Evolutionary conservation across 176 grass and related monocot species (phyloP), one percentile per base, ranked within the genome.

Genomic region (Musa itinerans): DNA sequence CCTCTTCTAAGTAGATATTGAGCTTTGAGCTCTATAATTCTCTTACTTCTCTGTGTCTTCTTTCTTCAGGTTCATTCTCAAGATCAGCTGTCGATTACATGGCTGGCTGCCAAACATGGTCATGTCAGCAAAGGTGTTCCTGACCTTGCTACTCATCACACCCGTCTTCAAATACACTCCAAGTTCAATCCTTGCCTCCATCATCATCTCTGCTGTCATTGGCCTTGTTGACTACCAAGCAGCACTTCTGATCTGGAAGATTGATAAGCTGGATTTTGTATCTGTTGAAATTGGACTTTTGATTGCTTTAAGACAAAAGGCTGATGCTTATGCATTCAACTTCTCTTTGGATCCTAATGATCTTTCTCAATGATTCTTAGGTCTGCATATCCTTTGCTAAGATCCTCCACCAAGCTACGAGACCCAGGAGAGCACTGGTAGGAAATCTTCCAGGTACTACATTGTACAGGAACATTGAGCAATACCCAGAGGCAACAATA

Each of bases 391-490:
- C 75, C 15, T 77, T 77, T 52, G 59, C 48, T 52, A 77, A 65
- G 61, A 77, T 77, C 19, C 75, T 53, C 13, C 49, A 65, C 9
- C 75, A 65, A 26, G 61, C 65, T 49, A 53, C 75, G 1, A 63
- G 75, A 23, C 61, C 61, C 21, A 77, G 61, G 49, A 77, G 20
- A 14, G 75, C 49, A 5, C 19, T 52, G 10, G 48, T 77, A 7
- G 75, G 75, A 1, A 77, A 77, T 52, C 75, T 77, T 53, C 75
- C 75, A 24, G 75, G 75, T 15, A 53, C 75, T 1, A 26, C 43
- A 1, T 10, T 77, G 14, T 65, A 77, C 12, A 63, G 75, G 27
- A 77, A 77, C 20, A 43, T 77, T 2, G 75, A 77, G 14, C 75
- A 77, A 65, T 65, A 77, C 25, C 48, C 59, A 23, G 59, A 64